Conservation (phyloP, 139 green algal species). For the Picochlorum sp. region DNA sequence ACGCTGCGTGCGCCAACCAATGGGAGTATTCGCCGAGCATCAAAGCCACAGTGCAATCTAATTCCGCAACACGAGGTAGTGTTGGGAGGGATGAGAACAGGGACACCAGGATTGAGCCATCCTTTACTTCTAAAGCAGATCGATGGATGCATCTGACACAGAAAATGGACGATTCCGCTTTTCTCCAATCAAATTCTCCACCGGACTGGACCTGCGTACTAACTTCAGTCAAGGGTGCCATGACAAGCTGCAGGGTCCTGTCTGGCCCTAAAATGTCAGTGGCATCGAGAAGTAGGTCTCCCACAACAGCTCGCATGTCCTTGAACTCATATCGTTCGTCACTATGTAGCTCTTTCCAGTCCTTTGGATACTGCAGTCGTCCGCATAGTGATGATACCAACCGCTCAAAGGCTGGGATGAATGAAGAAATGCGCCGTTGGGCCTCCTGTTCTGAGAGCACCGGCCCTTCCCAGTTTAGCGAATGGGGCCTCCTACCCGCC, state of each 20-base stretch:
- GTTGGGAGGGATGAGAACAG: constrained; percentile 46
- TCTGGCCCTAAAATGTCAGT: constrained; percentile 39
- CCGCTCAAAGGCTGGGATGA: constrained; percentile 56
- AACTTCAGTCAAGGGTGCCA: constrained; percentile 43
- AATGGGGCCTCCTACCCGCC: constrained; percentile 12
- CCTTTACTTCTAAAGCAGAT: constrained; percentile 13
- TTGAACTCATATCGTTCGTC: constrained; percentile 66
- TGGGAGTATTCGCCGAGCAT: constrained; percentile 38
- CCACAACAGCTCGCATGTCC: constrained; percentile 28
- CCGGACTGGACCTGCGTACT: not conserved
- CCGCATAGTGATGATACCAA: constrained; percentile 54
- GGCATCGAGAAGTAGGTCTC: constrained; percentile 58
- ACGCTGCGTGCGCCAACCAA: constrained; percentile 29
- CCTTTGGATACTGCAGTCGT: constrained; percentile 32
- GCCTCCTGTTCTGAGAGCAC: constrained; percentile 16
- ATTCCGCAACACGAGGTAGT: constrained; percentile 31
- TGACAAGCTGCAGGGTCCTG: constrained; percentile 38
- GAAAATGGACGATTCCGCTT: constrained; percentile 59
- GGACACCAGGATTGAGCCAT: constrained; percentile 37
- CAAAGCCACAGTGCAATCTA: constrained; percentile 49
- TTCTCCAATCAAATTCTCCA: constrained; percentile 50
- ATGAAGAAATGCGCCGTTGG: constrained; percentile 33
- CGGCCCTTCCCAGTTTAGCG: constrained; percentile 15
- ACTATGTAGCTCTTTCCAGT: constrained; percentile 33
- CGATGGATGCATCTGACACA: constrained; percentile 53